Percentiles rank a stretch among this genome's conserved stretches.
Evolutionary conservation across 2,329 filamentous ascomycete species (phyloP).

Genomic region (Trichophaea hybrida): DNA sequence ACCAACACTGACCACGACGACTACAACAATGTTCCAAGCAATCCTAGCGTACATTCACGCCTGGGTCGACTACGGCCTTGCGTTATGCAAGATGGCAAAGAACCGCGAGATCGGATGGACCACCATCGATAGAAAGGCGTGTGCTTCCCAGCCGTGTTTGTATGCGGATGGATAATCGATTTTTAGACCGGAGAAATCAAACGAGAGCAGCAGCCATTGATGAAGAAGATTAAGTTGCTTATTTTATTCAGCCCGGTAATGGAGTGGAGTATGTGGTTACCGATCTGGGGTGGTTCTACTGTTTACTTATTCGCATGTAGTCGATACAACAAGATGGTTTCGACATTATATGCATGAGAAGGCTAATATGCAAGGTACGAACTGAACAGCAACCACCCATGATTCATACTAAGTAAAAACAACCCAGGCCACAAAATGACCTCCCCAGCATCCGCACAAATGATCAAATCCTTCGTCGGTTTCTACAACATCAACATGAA

Average conservation of each 20-base stretch:
- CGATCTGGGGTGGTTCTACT: too few relatives aligned
- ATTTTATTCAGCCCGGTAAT: constrained; percentile 33
- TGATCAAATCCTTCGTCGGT: constrained; percentile 32
- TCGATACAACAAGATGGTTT: constrained; percentile 32
- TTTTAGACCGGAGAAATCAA: constrained; percentile 28
- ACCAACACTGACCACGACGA: neutral
- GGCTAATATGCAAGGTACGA: constrained; percentile 28
- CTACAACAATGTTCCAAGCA: neutral
- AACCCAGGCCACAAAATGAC: constrained; percentile 26
- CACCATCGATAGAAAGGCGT: constrained; percentile 28
- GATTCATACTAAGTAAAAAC: neutral
- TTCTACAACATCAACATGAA: constrained; percentile 32
- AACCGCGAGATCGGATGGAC: constrained; percentile 29
- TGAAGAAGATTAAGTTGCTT: constrained; percentile 34
- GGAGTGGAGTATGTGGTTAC: constrained; percentile 29
- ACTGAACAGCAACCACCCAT: neutral
- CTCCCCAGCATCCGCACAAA: constrained; percentile 27
- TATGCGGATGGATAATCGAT: neutral
- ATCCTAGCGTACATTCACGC: neutral
- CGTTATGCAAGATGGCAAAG: constrained; percentile 8
- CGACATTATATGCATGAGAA: constrained; percentile 32
- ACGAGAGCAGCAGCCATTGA: constrained; percentile 33
- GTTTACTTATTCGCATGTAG: too few relatives aligned
- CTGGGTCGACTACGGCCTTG: constrained; percentile 2
- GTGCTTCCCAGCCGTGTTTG: neutral